A percentile compares a stretch with the other conserved stretches of the same genome.
These are phyloP conservation scores for Strigomonas galati DNA, from an alignment of 208 protist species.

Conservation along the genomic window DNA sequence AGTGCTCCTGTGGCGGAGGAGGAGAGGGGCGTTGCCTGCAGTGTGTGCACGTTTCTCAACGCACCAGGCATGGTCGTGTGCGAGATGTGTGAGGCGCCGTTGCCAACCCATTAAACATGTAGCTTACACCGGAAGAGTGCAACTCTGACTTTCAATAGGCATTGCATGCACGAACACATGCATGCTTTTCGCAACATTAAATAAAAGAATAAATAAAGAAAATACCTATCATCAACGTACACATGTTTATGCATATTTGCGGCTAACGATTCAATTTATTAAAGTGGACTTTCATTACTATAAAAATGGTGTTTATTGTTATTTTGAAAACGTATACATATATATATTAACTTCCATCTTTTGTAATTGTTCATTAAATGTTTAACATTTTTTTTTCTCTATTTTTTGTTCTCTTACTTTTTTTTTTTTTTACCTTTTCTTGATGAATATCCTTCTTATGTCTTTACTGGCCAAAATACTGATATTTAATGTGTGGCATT, in stretches of 20 bases:
- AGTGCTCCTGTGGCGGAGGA: constrained; percentile 1
- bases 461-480: not conserved
- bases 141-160: not conserved
- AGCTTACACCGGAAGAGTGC: not conserved
- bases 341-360: no score
- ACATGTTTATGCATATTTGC: no score
- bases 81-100: constrained; percentile 81
- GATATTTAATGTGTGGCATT: not conserved
- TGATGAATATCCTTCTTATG: no score
- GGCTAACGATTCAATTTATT: no score
- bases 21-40: constrained; percentile 38
- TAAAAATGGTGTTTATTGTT: no score
- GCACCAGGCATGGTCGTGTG: constrained; percentile 49
- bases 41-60: constrained; percentile 81
- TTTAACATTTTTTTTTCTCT: not conserved
- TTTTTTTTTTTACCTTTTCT: not conserved
- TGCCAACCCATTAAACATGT: constrained; percentile 14
- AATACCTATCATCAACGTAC: no score
- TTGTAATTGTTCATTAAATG: no score
- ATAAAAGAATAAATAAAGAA: no score
- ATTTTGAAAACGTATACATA: no score
- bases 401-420: not conserved
- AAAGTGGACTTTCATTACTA: no score
- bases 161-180: not conserved
- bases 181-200: no score